These are phyloP conservation scores for Ambrosiella cleistominuta DNA, from an alignment of 2,329 filamentous ascomycete genomes.

Conservation along the genomic window DNA sequence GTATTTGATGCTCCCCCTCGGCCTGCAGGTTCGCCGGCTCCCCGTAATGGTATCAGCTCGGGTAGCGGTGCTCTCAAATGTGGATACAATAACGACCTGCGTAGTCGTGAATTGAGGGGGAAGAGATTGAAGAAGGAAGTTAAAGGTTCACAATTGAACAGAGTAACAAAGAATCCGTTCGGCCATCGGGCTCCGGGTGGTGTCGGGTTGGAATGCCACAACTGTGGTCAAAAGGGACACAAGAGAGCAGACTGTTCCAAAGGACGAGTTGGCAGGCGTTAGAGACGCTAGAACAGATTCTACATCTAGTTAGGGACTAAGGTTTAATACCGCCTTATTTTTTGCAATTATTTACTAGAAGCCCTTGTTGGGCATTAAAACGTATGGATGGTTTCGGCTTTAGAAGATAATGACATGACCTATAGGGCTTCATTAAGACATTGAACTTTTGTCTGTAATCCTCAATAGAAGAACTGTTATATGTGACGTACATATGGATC, in stretches of 20 bases:
- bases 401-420: too few species aligned
- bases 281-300: not conserved
- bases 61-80: conserved; percentile 3
- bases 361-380: too few species aligned
- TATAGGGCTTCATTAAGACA: too few species aligned
- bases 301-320: not conserved
- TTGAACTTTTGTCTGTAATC: too few species aligned
- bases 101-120: conserved; percentile 33
- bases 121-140: conserved; percentile 48
- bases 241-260: conserved; percentile 36
- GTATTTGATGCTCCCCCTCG: not conserved
- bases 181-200: not conserved
- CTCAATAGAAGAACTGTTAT: too few species aligned
- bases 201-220: conserved; percentile 33
- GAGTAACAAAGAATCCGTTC: conserved; percentile 4
- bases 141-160: conserved; percentile 9
- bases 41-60: conserved; percentile 5
- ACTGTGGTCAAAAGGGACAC: conserved; percentile 45
- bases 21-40: conserved; percentile 2
- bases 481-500: too few species aligned
- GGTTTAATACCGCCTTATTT: not conserved
- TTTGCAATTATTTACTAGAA: too few species aligned
- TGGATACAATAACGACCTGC: not conserved
- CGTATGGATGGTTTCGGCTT: too few species aligned
- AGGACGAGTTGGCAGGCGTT: not conserved